Evolutionary conservation across 768 basidiomycete genomes (phyloP).

Genomic region (Boletus sp.): DNA sequence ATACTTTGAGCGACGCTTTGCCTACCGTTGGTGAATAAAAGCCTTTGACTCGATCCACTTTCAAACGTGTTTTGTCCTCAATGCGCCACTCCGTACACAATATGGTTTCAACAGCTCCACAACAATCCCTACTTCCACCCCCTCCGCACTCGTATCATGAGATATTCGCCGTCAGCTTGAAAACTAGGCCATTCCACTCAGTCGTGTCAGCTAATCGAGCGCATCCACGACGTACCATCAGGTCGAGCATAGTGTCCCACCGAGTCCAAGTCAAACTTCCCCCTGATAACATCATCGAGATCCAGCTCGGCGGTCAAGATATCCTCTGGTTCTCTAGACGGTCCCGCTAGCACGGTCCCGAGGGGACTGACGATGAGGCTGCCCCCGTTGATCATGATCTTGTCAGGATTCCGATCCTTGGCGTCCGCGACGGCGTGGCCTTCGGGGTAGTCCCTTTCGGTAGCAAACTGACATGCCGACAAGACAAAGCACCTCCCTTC

Average conservation of each 20-base stretch:
- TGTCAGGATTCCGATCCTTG: constrained; percentile 39
- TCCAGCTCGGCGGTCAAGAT: constrained; percentile 56
- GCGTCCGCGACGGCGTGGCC: constrained; percentile 42
- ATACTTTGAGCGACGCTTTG: constrained; percentile 21
- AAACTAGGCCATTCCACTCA: constrained; percentile 23
- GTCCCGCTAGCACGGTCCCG: constrained; percentile 58
- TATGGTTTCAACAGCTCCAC: not conserved
- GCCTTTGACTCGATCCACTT: constrained; percentile 6
- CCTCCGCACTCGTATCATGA: not conserved
- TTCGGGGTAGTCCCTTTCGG: constrained; percentile 50
- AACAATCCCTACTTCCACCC: not conserved
- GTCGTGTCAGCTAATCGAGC: not conserved
- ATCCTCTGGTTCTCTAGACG: constrained; percentile 49
- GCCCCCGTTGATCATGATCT: constrained; percentile 59
- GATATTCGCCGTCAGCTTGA: constrained; percentile 20
- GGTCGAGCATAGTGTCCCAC: constrained; percentile 60
- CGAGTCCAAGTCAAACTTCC: constrained; percentile 61
- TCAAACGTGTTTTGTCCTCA: constrained; percentile 12
- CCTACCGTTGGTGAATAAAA: constrained; percentile 12
- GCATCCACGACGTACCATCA: constrained; percentile 41
- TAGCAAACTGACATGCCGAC: constrained; percentile 56
- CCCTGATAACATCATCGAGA: constrained; percentile 51
- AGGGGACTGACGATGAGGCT: constrained; percentile 58
- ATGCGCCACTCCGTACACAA: constrained; percentile 1
- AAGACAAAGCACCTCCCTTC: constrained; percentile 72